A percentile compares a stretch with the other conserved stretches of the same genome.
phyloP scores from a whole-genome alignment of 2,329 filamentous ascomycete species.

The Sclerotinia spermophila region DNA sequence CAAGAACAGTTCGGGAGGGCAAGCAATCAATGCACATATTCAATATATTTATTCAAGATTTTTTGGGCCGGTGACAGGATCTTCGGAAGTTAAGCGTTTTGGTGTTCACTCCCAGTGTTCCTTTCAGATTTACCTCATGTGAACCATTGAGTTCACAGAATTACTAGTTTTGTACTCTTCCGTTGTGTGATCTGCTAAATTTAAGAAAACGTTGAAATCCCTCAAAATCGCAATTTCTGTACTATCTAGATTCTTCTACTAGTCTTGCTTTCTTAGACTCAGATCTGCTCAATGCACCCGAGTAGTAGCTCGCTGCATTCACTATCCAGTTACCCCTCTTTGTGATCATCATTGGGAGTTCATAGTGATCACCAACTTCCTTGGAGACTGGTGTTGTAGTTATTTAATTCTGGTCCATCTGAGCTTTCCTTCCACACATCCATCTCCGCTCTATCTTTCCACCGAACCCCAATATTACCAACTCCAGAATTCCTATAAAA shows the following conservation, averaged over 20 bases:
- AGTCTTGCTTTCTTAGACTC: not conserved
- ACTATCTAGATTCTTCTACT: not conserved
- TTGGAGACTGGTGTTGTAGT: not conserved
- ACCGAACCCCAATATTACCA: not conserved
- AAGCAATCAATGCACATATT: slow-evolving; percentile 15
- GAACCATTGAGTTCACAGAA: slow-evolving; percentile 3
- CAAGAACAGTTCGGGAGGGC: not conserved
- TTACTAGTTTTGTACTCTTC: not conserved
- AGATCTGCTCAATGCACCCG: not conserved
- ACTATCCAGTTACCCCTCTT: not conserved
- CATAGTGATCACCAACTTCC: not conserved
- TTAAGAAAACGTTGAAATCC: not conserved
- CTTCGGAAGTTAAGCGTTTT: slow-evolving; percentile 17
- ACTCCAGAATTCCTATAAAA: not conserved
- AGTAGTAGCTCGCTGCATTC: not conserved
- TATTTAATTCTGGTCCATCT: not conserved
- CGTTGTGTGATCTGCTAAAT: not conserved
- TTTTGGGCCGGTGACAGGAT: slow-evolving; percentile 16
- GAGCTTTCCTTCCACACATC: not conserved
- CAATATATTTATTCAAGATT: slow-evolving; percentile 1
- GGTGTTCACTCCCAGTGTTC: slow-evolving; percentile 8
- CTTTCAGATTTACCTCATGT: slow-evolving; percentile 16
- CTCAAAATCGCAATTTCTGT: not conserved
- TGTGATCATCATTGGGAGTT: not conserved
- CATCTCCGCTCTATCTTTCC: not conserved